Evolutionary conservation across 2,329 filamentous ascomycete species (phyloP), one percentile per base, ranked within the genome.

Genomic region (Chaetomium sp.): DNA sequence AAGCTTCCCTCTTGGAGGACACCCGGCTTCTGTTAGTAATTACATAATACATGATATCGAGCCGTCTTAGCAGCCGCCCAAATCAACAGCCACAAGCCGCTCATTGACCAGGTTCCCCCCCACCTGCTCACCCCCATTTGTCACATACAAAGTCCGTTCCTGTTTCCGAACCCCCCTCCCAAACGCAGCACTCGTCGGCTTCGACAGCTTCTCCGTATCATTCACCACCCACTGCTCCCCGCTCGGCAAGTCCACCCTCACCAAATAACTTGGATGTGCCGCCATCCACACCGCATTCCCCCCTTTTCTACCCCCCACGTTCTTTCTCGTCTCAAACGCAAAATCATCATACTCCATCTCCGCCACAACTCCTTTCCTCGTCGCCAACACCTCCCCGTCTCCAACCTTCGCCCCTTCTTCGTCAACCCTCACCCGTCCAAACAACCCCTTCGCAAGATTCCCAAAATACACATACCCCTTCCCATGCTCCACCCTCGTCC

Each of bases 261-360:
- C 53, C 2, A 51, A 56, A 48, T 62, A 59, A 34, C 48, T 47
- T 11, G 60, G 60, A 51, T 62, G 60, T 3, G 52, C 54, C 44
- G 58, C 60, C 12, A 61, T 58, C 60, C 58, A 62, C 33, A 44
- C 57, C 7, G 10, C 41, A 7, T 52, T 1, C 38, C 35, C 7
- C 35, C 14, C 11, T 37, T 11, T 12, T 4, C 37, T 12, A 40
- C 9, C 37, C 9, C 8, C 37, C 37, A 12, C 37, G 2, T 40
- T 12, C 37, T 40, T 40, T 3, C 11, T n/a, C 6, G 11, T n/a
- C 27, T 59, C 53, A 35, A 62, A 42, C 46, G 60, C 58, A 9
- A 62, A 55, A 40, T 62, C 60, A 37, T 62, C 60, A 14, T 61
- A 62, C 44, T 61, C 54, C 27, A 62, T 55, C 14, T 59, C 53